These are phyloP conservation scores for Zalerion maritima DNA, from an alignment of 495 filamentous ascomycete species.

Conservation along the genomic window DNA sequence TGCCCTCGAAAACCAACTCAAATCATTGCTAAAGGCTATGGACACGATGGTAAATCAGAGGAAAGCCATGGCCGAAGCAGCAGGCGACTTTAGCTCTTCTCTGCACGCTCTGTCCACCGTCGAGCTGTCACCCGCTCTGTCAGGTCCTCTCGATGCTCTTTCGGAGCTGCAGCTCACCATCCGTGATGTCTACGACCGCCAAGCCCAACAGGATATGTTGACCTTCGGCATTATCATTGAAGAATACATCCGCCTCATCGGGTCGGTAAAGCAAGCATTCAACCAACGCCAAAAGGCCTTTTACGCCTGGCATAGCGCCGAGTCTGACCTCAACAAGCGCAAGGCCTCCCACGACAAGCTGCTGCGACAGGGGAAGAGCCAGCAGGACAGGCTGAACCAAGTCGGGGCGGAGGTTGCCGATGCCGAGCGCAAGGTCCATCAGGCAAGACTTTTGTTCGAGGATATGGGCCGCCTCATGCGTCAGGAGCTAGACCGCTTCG, in stretches of 20 bases:
- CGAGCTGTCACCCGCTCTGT: conserved; percentile 77
- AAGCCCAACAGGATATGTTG: conserved; percentile 92
- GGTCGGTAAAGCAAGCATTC: conserved; percentile 84
- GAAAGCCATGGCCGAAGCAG: conserved; percentile 83
- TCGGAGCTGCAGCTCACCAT: conserved; percentile 89
- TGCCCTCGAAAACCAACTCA: conserved; percentile 86
- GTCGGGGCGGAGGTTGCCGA: conserved; percentile 82
- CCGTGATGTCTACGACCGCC: conserved; percentile 85
- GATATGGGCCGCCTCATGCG: conserved; percentile 95
- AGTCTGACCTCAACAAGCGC: conserved; percentile 76
- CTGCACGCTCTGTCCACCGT: conserved; percentile 81
- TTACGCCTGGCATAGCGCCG: conserved; percentile 80
- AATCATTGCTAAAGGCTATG: conserved; percentile 82
- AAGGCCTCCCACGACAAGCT: conserved; percentile 80
- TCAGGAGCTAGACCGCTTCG: conserved; percentile 80
- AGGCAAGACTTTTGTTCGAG: conserved; percentile 78
- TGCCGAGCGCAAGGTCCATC: conserved; percentile 86
- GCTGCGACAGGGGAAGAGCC: conserved; percentile 78
- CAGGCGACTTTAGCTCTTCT: conserved; percentile 80
- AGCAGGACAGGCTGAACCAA: conserved; percentile 89
- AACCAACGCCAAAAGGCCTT: conserved; percentile 86
- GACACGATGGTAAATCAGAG: conserved; percentile 83
- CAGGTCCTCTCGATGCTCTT: conserved; percentile 73
- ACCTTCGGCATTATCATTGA: conserved; percentile 95
- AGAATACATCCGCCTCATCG: conserved; percentile 93